phyloP scores from a whole-genome alignment of 2,329 filamentous ascomycete genomes.

The Corinectria fuckeliana region DNA sequence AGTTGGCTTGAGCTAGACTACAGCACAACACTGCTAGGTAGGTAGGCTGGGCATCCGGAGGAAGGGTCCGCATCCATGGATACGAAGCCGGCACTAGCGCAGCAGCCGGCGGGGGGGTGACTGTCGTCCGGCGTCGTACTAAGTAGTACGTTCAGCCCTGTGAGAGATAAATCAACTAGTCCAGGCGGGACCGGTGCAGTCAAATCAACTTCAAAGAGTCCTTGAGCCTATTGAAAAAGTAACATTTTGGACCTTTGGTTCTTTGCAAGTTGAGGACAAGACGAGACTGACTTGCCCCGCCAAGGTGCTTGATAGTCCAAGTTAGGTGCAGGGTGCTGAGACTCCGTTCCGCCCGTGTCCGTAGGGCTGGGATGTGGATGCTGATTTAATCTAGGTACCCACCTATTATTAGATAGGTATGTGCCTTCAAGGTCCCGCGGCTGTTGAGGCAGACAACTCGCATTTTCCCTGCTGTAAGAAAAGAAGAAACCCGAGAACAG shows the following conservation, averaged over 20 bases:
- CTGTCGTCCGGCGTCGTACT: constrained; percentile 2
- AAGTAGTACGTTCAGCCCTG: constrained; percentile 25
- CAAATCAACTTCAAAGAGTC: constrained; percentile 19
- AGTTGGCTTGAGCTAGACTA: too few species aligned
- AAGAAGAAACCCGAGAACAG: too few species aligned
- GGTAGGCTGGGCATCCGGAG: not conserved
- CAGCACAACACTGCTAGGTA: too few species aligned
- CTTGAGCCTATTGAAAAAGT: not conserved
- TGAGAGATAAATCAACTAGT: constrained; percentile 16
- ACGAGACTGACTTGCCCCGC: too few species aligned
- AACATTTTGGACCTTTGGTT: constrained; percentile 14
- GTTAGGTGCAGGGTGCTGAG: not conserved
- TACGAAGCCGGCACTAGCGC: constrained; percentile 16
- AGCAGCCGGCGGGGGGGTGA: not conserved
- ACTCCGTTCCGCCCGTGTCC: not conserved
- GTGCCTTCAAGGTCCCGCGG: not conserved
- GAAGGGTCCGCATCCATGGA: constrained; percentile 9
- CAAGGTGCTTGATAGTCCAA: too few species aligned
- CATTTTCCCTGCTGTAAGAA: too few species aligned
- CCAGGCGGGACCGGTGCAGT: constrained; percentile 18
- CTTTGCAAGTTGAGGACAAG: too few species aligned
- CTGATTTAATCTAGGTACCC: too few species aligned
- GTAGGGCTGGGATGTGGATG: not conserved
- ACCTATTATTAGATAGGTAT: too few species aligned
- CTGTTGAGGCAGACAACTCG: too few species aligned